phyloP scores from a whole-genome alignment of 345 rosid species.

The Diplotaxis tenuifolia region DNA sequence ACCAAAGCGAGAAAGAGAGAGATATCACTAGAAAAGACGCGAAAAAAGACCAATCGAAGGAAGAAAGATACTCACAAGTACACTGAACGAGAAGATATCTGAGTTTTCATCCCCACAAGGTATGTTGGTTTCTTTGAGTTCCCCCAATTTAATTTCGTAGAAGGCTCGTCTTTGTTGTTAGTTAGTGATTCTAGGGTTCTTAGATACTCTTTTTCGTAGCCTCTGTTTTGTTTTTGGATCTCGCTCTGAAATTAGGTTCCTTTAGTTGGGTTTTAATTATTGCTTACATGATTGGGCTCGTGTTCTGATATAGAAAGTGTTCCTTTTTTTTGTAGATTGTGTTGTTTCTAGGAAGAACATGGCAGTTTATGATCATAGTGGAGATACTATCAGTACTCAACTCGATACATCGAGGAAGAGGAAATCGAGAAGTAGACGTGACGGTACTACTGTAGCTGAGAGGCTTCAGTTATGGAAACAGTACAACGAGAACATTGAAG shows the following conservation, averaged over 20 bases:
- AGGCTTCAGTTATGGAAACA: slow-evolving; percentile 60
- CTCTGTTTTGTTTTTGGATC: neutral
- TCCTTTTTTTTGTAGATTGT: slow-evolving; percentile 7
- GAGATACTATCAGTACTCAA: neutral
- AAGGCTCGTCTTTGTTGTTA: neutral
- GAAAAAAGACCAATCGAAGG: neutral
- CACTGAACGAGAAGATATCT: neutral
- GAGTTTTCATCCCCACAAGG: slow-evolving; percentile 3
- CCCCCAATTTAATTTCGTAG: neutral
- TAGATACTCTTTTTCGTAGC: neutral
- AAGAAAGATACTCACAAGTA: neutral
- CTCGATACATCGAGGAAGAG: slow-evolving; percentile 46
- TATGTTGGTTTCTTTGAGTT: slow-evolving; percentile 2
- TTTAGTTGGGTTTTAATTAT: neutral
- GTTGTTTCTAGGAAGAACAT: slow-evolving; percentile 8
- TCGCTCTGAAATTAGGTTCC: neutral
- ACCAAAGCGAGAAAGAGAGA: neutral
- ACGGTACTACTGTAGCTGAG: slow-evolving; percentile 48
- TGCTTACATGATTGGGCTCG: neutral
- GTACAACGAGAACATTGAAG: slow-evolving; percentile 40
- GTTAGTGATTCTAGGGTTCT: neutral
- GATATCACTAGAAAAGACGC: neutral
- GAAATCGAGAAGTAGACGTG: slow-evolving; percentile 47
- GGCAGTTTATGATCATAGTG: slow-evolving; percentile 34
- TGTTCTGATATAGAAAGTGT: neutral